Percentiles rank a stretch among this genome's conserved stretches.
Evolutionary conservation across 257 asterid genomes (phyloP).

Genomic region (Solanum bulbocastanum): DNA sequence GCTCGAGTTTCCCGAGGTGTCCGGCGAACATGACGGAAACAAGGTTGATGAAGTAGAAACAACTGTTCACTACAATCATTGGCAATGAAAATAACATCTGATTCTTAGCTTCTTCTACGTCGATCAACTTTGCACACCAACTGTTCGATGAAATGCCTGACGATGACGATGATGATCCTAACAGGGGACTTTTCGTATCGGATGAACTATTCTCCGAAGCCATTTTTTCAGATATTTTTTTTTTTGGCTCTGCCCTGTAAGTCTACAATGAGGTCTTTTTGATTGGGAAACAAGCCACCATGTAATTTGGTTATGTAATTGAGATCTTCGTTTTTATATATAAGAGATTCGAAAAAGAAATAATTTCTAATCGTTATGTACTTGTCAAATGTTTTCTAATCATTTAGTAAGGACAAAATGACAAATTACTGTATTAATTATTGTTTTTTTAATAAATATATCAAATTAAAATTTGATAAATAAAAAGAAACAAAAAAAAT

Average conservation of each 20-base stretch:
- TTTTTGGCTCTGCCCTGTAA: background rate
- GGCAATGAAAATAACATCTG: conserved; percentile 12
- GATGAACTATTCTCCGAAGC: background rate
- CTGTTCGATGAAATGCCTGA: background rate
- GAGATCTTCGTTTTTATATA: too few relatives aligned
- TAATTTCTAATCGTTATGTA: too few relatives aligned
- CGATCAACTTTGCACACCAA: conserved; percentile 5
- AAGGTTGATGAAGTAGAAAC: conserved; percentile 7
- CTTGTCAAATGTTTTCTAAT: too few relatives aligned
- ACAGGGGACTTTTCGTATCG: background rate
- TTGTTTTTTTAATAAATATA: too few relatives aligned
- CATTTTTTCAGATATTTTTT: background rate
- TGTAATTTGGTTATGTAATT: background rate
- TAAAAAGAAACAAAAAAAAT: rapidly evolving
- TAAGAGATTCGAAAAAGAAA: too few relatives aligned
- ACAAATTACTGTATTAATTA: too few relatives aligned
- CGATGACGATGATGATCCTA: background rate
- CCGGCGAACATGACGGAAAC: conserved; percentile 25
- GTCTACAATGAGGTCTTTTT: background rate
- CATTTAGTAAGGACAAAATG: too few relatives aligned
- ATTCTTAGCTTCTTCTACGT: conserved; percentile 6
- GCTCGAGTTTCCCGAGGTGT: conserved; percentile 17
- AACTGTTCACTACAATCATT: conserved; percentile 6
- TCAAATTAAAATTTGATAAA: background rate
- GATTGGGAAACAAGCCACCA: background rate